Base-by-base conservation (phyloP, 2,329 filamentous ascomycete species). In the Aspergillus ibericus region DNA sequence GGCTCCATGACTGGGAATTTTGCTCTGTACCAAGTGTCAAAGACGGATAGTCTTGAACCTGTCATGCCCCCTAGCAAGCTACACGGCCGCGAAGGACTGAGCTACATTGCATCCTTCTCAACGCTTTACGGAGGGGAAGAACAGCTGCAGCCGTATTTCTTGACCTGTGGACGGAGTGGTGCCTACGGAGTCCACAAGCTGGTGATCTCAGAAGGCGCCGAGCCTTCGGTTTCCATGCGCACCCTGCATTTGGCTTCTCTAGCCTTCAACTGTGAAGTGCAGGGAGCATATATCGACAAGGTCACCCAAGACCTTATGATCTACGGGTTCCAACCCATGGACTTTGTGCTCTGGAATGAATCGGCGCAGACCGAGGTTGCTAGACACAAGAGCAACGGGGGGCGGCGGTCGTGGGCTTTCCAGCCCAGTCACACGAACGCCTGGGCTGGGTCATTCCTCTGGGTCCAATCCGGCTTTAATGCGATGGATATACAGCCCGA, bases 281-380 rank as follows among this genome's bases (percentile, higher is more conserved):
- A 96, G 72, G 87, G 88, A 0, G 82, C 88, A 0, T 88, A 85
- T 77, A 83, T 93, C 59, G 70, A 81, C 40, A 66, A 68, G 66
- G 58, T 66, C 1, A 73, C 73, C 0, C 72, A 79, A 1, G 81
- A 90, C 48, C 78, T 96, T 1, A 78, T 92, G 27, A 78, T 96
- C 12, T 90, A 88, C 71, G 93, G 93, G 3, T 98, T 97, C 76
- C 86, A 85, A 56, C 87, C 89, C 70, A 91, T 87, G 61, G 81
- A 86, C 48, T 96, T 98, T 69, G 80, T 96, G 12, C 83, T 93
- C 9, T 95, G 91, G 85, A 91, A 96, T 71, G 87, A 90, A 70
- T 87, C 85, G 0, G 79, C 79, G 1, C 86, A 91, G 59, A 83
- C 85, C 56, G 89, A 93, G 67, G 74, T 93, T 15, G 84, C 88